A percentile compares a stretch with the other conserved stretches of the same genome.
phyloP scores from a whole-genome alignment of 2,329 filamentous ascomycete species.

The Emmonsiellopsis sp. region DNA sequence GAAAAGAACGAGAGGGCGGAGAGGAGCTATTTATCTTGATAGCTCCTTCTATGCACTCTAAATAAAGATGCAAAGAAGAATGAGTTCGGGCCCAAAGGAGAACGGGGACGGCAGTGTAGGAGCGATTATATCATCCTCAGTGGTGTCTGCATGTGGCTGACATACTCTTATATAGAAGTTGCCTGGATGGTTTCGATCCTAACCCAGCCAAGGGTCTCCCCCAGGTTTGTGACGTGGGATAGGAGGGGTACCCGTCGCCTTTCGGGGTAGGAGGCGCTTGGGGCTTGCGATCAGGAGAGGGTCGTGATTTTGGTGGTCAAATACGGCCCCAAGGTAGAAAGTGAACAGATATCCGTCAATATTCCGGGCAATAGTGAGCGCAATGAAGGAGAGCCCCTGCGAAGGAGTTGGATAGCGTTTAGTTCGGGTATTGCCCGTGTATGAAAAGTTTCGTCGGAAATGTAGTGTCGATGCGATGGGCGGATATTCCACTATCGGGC shows the following conservation, averaged over 20 bases:
- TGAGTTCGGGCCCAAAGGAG: too few species aligned
- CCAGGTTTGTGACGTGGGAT: neutral
- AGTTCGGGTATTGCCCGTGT: neutral
- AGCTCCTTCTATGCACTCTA: neutral
- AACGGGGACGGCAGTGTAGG: too few species aligned
- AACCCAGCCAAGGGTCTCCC: neutral
- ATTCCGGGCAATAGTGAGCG: neutral
- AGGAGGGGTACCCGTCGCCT: neutral
- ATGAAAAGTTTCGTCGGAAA: neutral
- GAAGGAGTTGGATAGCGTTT: neutral
- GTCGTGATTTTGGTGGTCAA: too few species aligned
- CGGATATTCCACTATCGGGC: too few species aligned
- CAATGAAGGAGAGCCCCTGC: neutral
- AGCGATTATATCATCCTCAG: too few species aligned
- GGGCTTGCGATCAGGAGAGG: too few species aligned
- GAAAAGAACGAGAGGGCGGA: neutral
- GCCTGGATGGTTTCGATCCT: too few species aligned
- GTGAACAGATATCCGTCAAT: neutral
- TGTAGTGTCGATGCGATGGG: neutral
- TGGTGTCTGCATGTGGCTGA: too few species aligned
- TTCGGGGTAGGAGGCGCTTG: neutral
- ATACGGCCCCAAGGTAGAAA: neutral
- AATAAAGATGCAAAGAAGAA: neutral
- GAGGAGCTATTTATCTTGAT: neutral
- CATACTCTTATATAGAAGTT: too few species aligned